Evolutionary conservation across 106 monocot species (phyloP).

Genomic region (Dendrobium huoshanense): DNA sequence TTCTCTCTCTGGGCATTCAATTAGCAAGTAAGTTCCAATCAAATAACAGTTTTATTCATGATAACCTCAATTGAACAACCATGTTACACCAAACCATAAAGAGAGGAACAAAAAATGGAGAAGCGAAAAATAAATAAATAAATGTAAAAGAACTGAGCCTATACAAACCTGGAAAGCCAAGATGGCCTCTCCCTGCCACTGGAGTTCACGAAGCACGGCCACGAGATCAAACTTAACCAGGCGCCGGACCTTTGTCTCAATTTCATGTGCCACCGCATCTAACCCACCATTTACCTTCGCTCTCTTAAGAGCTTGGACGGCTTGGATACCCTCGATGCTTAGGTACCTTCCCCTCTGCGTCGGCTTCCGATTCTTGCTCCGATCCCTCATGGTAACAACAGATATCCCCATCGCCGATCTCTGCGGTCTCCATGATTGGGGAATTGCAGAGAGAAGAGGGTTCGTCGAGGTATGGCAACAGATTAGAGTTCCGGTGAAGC

Average conservation of each 20-base stretch:
- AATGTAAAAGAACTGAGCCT: not conserved
- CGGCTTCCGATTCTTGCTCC: conserved; percentile 86
- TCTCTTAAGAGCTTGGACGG: conserved; percentile 84
- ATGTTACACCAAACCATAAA: not conserved
- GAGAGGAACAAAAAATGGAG: not conserved
- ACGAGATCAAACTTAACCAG: conserved; percentile 77
- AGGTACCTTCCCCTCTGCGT: conserved; percentile 81
- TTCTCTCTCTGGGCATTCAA: no score
- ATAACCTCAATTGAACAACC: not conserved
- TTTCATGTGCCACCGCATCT: conserved; percentile 15
- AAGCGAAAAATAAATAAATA: not conserved
- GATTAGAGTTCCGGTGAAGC: not conserved
- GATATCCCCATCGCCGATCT: not conserved
- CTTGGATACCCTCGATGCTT: conserved; percentile 86
- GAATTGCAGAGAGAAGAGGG: not conserved
- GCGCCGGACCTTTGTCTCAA: conserved; percentile 59
- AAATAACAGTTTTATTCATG: no score
- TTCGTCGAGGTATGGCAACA: not conserved
- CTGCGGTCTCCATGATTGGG: not conserved
- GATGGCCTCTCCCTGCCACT: conserved; percentile 43
- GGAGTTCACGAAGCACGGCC: conserved; percentile 70
- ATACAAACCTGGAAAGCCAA: conserved; percentile 58
- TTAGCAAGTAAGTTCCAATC: no score
- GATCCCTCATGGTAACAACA: conserved; percentile 58
- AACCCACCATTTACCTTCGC: conserved; percentile 15